Percentiles rank a stretch among this genome's conserved stretches.
Evolutionary conservation across 495 filamentous ascomycete genomes (phyloP).

Genomic region (Choiromyces venosus): DNA sequence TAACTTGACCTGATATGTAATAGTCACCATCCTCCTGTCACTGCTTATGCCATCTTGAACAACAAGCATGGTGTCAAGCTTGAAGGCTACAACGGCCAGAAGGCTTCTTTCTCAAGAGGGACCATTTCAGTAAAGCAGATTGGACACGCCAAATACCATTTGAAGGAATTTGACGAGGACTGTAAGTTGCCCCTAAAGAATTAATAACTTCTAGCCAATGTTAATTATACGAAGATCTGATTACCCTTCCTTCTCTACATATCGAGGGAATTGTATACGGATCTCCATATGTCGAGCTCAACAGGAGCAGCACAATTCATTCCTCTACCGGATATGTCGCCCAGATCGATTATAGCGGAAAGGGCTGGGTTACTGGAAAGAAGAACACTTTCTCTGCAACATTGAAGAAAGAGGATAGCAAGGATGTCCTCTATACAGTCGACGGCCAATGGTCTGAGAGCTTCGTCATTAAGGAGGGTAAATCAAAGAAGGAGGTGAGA

Average conservation of each 20-base stretch:
- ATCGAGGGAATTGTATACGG: slow-evolving; percentile 92
- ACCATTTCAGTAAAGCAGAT: slow-evolving; percentile 96
- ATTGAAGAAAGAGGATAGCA: slow-evolving; percentile 66
- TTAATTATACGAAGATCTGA: slow-evolving; percentile 52
- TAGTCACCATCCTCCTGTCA: slow-evolving; percentile 96
- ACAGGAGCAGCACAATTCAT: slow-evolving; percentile 71
- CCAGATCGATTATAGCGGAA: slow-evolving; percentile 86
- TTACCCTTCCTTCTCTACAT: slow-evolving; percentile 86
- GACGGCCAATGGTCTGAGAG: slow-evolving; percentile 87
- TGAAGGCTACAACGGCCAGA: slow-evolving; percentile 97
- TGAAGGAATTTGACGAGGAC: slow-evolving; percentile 50
- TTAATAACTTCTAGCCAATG: neutral
- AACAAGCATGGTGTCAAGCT: slow-evolving; percentile 74
- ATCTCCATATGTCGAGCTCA: slow-evolving; percentile 83
- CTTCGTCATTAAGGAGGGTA: slow-evolving; percentile 71
- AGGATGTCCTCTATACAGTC: slow-evolving; percentile 74
- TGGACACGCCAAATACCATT: slow-evolving; percentile 65
- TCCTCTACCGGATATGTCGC: slow-evolving; percentile 83
- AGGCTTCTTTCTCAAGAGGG: slow-evolving; percentile 75
- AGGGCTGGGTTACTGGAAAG: slow-evolving; percentile 90
- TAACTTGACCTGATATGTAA: slow-evolving; percentile 27
- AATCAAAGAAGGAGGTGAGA: slow-evolving; percentile 53
- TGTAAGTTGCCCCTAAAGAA: slow-evolving; percentile 32
- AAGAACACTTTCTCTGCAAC: slow-evolving; percentile 84
- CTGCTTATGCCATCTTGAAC: slow-evolving; percentile 89